Evolutionary conservation across 345 rosid genomes (phyloP), one percentile per base, ranked within the genome.

Genomic region (Arabidopsis arenosa): DNA sequence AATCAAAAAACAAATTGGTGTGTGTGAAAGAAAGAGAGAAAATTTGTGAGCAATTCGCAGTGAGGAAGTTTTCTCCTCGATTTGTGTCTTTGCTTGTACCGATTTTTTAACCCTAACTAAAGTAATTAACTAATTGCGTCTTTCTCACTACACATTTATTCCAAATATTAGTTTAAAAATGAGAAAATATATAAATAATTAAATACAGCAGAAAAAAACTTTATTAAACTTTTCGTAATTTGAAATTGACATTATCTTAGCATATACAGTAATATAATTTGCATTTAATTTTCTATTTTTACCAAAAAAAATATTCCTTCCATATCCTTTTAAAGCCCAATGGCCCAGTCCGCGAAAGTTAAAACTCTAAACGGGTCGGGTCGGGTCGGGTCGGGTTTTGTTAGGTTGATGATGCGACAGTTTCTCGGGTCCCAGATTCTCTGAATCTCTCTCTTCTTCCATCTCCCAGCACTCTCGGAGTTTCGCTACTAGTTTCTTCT

Each of bases 1-100:
- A 64, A 14, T 6, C 39, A 26, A 2, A 37, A 39, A 9, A 35
- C 15, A 70, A 59, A 33, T 48, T 48, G 23, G 40, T 44, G 21
- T 4, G 32, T 13, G 2, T 13, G 23, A 6, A 32, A 44, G 37
- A 32, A 43, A 12, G 12, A 61, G 17, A 74, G 7, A 6, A n/a
- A 47, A 71, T 23, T 52, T 63, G 60, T 73, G 66, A 52, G 26
- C 0, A 56, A 73, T 37, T 74, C 15, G 21, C 23, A 41, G 11
- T 37, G 9, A 3, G 1, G 37, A 59, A 57, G 48, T 5, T 45
- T 49, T 66, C 59, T 66, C 33, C 14, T 45, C 33, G 41, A 23
- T 63, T 47, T 47, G 49, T 66, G 56, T 39, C 26, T 48, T 74
- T 58, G 44, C 58, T 72, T 66, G 70, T 43, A 12, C 44, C 64